phyloP scores from a whole-genome alignment of 352 stramenopile genomes.

The Phytophthora capsici region DNA sequence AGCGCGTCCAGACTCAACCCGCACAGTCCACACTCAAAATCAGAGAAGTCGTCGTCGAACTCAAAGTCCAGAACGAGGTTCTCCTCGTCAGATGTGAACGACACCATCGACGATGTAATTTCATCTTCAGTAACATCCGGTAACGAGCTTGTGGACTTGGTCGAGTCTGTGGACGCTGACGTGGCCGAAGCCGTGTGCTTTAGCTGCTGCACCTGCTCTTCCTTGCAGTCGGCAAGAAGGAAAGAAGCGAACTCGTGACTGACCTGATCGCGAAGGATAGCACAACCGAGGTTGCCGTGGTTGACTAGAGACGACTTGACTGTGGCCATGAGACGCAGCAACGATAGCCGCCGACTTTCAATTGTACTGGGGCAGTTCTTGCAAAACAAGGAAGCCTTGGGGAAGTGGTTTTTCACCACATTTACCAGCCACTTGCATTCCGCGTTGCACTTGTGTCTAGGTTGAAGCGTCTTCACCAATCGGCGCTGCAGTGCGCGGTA shows the following conservation, averaged over 20 bases:
- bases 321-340: conserved; percentile 31
- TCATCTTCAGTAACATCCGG: conserved; percentile 13
- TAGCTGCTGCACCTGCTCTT: conserved; percentile 17
- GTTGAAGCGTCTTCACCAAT: conserved; percentile 46
- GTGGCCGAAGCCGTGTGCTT: conserved; percentile 18
- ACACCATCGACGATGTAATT: conserved; percentile 30
- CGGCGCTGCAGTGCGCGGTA: conserved; percentile 51
- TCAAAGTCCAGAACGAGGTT: conserved; percentile 31
- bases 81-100: conserved; percentile 44
- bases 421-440: conserved; percentile 64
- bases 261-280: conserved; percentile 33
- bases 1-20: conserved; percentile 31
- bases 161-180: conserved; percentile 13
- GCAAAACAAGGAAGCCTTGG: conserved; percentile 44
- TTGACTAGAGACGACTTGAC: conserved; percentile 41
- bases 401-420: conserved; percentile 62
- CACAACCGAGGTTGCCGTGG: conserved; percentile 36
- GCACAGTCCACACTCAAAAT: conserved; percentile 33
- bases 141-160: conserved; percentile 10
- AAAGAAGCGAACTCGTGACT: conserved; percentile 36
- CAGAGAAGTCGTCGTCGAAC: conserved; percentile 31
- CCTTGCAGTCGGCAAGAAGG: conserved; percentile 34
- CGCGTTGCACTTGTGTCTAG: conserved; percentile 63
- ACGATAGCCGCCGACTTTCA: conserved; percentile 33
- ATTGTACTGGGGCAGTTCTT: conserved; percentile 39